Evolutionary conservation across 306 rosid species (phyloP).

Genomic region (Oxytropis ochrocephala): DNA sequence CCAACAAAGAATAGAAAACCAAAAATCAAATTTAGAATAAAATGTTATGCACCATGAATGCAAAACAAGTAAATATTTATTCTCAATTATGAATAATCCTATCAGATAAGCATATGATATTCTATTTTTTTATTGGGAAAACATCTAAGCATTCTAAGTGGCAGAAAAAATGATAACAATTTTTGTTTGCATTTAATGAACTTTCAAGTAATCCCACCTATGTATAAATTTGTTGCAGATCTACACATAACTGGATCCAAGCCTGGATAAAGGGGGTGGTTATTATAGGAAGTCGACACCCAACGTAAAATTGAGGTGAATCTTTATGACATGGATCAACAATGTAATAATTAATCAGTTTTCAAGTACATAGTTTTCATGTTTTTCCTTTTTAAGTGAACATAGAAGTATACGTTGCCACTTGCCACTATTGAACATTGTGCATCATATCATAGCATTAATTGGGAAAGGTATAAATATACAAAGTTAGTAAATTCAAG

Average conservation of each 20-base stretch:
- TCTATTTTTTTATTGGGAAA: not conserved
- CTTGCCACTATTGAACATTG: not conserved
- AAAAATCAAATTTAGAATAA: slow-evolving; percentile 9
- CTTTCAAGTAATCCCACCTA: not conserved
- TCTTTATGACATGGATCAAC: no score
- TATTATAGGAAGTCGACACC: no score
- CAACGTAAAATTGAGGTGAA: no score
- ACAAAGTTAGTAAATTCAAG: slow-evolving; percentile 10
- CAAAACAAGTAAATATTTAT: slow-evolving; percentile 17
- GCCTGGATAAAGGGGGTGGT: no score
- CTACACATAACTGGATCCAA: no score
- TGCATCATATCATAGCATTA: not conserved
- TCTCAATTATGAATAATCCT: not conserved
- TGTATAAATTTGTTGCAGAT: no score
- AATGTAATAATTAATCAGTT: no score
- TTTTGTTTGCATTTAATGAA: not conserved
- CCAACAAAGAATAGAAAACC: not conserved
- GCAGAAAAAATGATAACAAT: slow-evolving; percentile 9
- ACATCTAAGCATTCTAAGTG: not conserved
- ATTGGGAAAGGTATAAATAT: not conserved
- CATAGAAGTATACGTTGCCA: slow-evolving; percentile 3
- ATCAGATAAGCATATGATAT: slow-evolving; percentile 2
- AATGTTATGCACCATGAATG: not conserved
- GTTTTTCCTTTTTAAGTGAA: slow-evolving; percentile 3
- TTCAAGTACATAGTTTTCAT: not conserved